Percentiles rank a stretch among this genome's conserved stretches.
phyloP scores from a whole-genome alignment of 2,329 filamentous ascomycete species.

The Colletotrichum tanaceti region DNA sequence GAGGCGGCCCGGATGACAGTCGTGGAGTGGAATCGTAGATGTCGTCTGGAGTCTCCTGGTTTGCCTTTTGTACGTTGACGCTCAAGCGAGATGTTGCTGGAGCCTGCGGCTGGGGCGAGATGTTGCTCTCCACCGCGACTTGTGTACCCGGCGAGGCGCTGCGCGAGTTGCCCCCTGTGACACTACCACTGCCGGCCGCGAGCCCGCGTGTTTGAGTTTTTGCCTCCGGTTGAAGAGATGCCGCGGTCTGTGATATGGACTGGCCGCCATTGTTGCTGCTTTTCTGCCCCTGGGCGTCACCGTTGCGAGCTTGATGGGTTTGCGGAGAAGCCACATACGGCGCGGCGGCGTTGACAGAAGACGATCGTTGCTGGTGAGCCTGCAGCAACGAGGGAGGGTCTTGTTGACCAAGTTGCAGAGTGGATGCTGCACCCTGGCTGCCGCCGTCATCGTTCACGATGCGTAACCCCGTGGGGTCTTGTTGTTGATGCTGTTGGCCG shows the following conservation, averaged over 20 bases:
- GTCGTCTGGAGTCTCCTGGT: slow-evolving; percentile 45
- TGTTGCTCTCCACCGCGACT: background rate
- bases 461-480: background rate
- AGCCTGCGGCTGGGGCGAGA: slow-evolving; percentile 11
- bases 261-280: background rate
- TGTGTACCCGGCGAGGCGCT: slow-evolving; percentile 1
- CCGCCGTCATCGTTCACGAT: background rate
- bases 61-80: slow-evolving; percentile 41
- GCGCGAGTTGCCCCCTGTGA: background rate
- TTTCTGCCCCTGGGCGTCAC: background rate
- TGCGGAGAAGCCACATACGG: slow-evolving; percentile 1
- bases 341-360: background rate
- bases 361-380: background rate
- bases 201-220: background rate
- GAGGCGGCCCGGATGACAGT: slow-evolving; percentile 23
- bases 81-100: slow-evolving; percentile 23
- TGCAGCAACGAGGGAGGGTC: background rate
- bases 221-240: background rate
- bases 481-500: slow-evolving; percentile 10
- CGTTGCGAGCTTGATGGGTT: slow-evolving; percentile 1
- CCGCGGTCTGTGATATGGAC: background rate
- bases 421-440: background rate
- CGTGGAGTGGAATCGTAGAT: slow-evolving; percentile 51
- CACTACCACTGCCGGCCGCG: slow-evolving; percentile 1
- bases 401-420: background rate